A percentile compares a stretch with the other conserved stretches of the same genome.
These are phyloP conservation scores for Phalaenopsis equestris DNA, from an alignment of 106 monocot species.

Conservation along the genomic window DNA sequence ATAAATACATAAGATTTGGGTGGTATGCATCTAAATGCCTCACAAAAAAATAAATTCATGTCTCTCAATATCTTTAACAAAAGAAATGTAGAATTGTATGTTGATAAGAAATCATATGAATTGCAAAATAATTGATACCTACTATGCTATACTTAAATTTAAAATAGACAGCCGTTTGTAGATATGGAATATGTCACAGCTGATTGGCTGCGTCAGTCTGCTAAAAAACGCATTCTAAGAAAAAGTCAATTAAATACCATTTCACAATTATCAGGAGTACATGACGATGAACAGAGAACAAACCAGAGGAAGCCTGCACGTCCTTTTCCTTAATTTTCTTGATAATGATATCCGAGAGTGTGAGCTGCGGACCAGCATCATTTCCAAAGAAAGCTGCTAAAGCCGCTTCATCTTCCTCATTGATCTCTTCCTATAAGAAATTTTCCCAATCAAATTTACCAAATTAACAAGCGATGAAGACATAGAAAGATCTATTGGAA, in stretches of 20 bases:
- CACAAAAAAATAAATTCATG: not conserved
- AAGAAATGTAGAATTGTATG: not conserved
- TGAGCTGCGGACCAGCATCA: conserved; percentile 45
- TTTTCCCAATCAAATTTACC: not conserved
- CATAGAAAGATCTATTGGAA: not conserved
- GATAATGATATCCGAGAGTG: conserved; percentile 75
- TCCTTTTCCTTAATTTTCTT: conserved; percentile 82
- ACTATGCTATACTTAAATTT: not conserved
- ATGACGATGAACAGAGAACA: not conserved
- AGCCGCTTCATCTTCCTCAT: conserved; percentile 84
- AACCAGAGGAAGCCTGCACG: conserved; percentile 34
- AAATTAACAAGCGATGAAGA: not conserved
- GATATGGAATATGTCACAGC: not conserved
- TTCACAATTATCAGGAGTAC: not conserved
- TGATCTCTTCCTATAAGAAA: conserved; percentile 50
- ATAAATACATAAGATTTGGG: too few relatives aligned
- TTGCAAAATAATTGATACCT: not conserved
- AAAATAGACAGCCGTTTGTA: not conserved
- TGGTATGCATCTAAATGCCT: too few relatives aligned
- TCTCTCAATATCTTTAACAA: not conserved
- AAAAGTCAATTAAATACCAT: not conserved
- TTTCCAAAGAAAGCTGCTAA: conserved; percentile 64
- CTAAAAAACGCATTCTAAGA: not conserved
- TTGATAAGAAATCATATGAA: not conserved
- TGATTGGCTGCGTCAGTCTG: not conserved